Evolutionary conservation across 1,284 basidiomycete species (phyloP).

Genomic region (Ceratobasidium sp.): DNA sequence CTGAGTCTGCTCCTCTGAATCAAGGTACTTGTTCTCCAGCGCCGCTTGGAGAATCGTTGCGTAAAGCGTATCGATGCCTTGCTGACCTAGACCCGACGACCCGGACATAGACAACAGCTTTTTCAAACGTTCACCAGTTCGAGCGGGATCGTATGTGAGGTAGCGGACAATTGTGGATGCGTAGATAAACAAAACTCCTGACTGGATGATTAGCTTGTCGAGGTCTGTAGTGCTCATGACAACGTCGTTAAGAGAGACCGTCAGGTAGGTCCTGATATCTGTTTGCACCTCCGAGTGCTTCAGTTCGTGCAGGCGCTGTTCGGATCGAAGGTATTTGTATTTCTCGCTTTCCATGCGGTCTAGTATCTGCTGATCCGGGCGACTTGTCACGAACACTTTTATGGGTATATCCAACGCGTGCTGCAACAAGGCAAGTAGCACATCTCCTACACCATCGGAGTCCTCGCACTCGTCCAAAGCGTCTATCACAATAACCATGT

Average conservation of each 20-base stretch:
- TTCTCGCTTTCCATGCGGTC: not conserved
- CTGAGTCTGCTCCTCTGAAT: too few relatives aligned
- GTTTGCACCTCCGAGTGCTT: not conserved
- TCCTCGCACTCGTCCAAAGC: conserved; percentile 14
- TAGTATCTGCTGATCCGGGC: not conserved
- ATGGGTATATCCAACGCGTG: not conserved
- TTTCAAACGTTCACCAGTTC: too few relatives aligned
- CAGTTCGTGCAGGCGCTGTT: not conserved
- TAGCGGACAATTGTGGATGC: conserved; percentile 23
- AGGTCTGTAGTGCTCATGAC: not conserved
- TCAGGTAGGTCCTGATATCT: conserved; percentile 15
- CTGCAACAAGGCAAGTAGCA: not conserved
- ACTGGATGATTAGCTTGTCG: not conserved
- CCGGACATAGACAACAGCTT: too few relatives aligned
- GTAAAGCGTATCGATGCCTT: too few relatives aligned
- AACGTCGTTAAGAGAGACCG: not conserved
- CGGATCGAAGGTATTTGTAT: not conserved
- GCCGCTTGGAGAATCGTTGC: too few relatives aligned
- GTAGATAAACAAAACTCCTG: conserved; percentile 15
- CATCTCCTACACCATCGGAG: not conserved
- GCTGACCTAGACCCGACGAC: too few relatives aligned
- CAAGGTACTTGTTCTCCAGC: too few relatives aligned
- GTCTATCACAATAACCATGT: conserved; percentile 21
- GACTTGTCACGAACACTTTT: conserved; percentile 6
- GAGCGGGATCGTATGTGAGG: not conserved